These are phyloP conservation scores for Fagus crenata DNA, from an alignment of 306 rosid genomes.

Conservation along the genomic window DNA sequence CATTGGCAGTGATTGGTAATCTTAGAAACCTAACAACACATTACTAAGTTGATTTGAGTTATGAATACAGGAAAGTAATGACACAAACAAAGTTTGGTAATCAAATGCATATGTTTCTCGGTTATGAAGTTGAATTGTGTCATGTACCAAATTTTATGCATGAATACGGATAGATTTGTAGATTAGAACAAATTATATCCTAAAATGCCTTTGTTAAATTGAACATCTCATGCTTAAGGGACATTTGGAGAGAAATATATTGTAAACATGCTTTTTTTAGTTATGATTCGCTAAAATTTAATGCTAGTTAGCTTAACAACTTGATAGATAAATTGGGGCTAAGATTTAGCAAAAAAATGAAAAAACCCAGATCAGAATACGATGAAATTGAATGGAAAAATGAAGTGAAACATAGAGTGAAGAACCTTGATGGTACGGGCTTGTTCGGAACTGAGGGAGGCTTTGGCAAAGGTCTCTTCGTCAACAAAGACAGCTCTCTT, in stretches of 20 bases:
- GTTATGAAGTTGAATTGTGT: not conserved
- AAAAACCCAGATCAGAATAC: not conserved
- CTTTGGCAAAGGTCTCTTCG: constrained; percentile 75
- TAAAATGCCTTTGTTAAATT: not conserved
- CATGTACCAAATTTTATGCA: not conserved
- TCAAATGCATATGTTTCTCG: not conserved
- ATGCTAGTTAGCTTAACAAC: not conserved
- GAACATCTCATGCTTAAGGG: not conserved
- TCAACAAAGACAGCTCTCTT: constrained; percentile 89
- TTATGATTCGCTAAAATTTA: not conserved
- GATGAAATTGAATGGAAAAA: not conserved
- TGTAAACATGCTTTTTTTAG: not conserved
- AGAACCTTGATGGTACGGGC: constrained; percentile 80
- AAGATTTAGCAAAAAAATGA: too few relatives aligned
- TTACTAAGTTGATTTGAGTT: not conserved
- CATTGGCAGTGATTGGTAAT: not conserved
- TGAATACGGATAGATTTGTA: not conserved
- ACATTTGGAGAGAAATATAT: not conserved
- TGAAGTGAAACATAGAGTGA: not conserved
- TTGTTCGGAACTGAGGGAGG: constrained; percentile 86
- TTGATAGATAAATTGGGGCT: not conserved
- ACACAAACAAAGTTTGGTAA: not conserved
- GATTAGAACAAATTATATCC: not conserved
- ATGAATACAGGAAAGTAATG: not conserved
- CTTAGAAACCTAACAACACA: not conserved